Base-by-base conservation (phyloP, 192 early-diverging fungal genomes). In the Thoreauomyces humboldtii region DNA sequence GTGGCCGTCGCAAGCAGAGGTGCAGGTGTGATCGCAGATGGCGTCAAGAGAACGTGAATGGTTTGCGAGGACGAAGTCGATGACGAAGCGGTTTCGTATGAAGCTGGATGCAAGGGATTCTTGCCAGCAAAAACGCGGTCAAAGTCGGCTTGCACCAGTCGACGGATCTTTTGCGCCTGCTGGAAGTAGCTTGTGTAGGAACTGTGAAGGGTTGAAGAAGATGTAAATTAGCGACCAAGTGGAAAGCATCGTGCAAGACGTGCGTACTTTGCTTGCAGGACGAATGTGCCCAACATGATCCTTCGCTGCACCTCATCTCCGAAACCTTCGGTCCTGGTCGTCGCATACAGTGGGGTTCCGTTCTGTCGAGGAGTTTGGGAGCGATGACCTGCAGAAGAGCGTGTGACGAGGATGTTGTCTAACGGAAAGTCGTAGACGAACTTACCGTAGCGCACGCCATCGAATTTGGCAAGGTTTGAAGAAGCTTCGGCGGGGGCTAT, bases 401-500 rank as follows among this genome's bases (percentile, higher is more conserved):
- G 31, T 25, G 15, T n/a, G 25, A 3, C 15, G 9, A 0, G n/a
- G 0, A 15, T 34, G 37, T 27, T n/a, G n/a, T n/a, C n/a, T n/a
- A n/a, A n/a, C 50, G 14, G 27, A 24, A 28, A 52, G 32, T 32
- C 32, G 21, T 50, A 38, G 24, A 29, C 38, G 22, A 27, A 2
- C 50, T 4, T 31, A 73, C 95, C 95, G 71, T 90, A 98, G 54
- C 91, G 82, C 7, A 92, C 61, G 5, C 95, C 95, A 68, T 95
- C 92, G 59, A 81, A 98, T 46, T 91, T 78, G 44, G 92, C 86
- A 44, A 98, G 69, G 65, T 98, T 98, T 19, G 92, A 94, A 4
- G 86, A 88, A 0, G 95, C 92, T 73, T 98, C 95, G 4, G 95
- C 93, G 24, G 88, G 80, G 4, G 89, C 93, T 42, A 98, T 67